Base-by-base conservation (phyloP, 2,329 filamentous ascomycete species). In the Talaromyces sp. region DNA sequence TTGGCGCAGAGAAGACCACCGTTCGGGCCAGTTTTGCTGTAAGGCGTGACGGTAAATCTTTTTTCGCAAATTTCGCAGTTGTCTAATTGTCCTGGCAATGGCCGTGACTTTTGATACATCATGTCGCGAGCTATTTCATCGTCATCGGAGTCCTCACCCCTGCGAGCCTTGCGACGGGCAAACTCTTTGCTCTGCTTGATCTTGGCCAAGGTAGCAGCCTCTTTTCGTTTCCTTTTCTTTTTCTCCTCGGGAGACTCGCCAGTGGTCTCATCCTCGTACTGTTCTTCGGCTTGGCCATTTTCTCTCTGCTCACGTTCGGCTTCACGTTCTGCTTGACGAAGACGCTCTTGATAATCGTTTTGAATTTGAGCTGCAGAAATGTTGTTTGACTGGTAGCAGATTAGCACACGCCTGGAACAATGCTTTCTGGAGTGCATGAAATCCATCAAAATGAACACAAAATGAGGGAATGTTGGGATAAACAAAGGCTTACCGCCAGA, bases 41-140 rank as follows among this genome's bases (percentile, higher is more conserved):
- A 97, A 0, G 92, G 86, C 0, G 94, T 97, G 53, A 98, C 93
- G 0, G 92, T 97, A 74, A 98, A 98, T 43, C 93, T 88, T 68
- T 95, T 96, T 51, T 85, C 84, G 76, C 94, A 98, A 2, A 89
- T 80, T 68, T 91, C 92, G 74, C 94, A 98, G 70, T 97, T 93
- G 68, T 91, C 92, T 73, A 94, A 86, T 76, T 98, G 94, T 2
- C 92, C 93, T 1, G 92, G 91, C n/a, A 89, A 75, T 1, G 89
- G 88, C 29, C 74, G 75, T 25, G 75, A 71, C 70, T 86, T 87
- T 70, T 84, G 82, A 74, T 85, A 82, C 77, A 86, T 82, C 71
- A 87, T 84, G 61, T 84, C 80, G 60, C 75, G 72, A 5, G 78
- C 79, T 31, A 84, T 72, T 58, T 78, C 75, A 65, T 84, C 77